Base-by-base conservation (phyloP, 352 stramenopile species). In the Peronospora belbahrii region DNA sequence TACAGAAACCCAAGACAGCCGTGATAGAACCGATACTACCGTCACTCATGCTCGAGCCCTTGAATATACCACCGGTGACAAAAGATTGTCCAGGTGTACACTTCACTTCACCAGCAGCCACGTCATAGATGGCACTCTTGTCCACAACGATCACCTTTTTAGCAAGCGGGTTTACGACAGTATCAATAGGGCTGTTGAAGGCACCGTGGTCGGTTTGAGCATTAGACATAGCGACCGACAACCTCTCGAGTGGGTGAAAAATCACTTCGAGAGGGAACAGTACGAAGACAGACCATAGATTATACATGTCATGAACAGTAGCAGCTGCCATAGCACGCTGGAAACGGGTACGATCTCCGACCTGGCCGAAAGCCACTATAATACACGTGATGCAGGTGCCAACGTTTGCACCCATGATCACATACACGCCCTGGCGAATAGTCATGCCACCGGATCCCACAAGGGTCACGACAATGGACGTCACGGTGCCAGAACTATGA, bases 381-480 rank as follows among this genome's bases (percentile, higher is more conserved):
- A 87, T 94, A 49, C 85, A 94, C 28, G 84, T 95, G 20, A 96
- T 83, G 30, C 79, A 85, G 2, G 81, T 92, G 35, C 87, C 88
- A 41, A 89, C 83, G 63, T 97, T 97, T 33, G 88, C 84, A n/a
- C 88, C 88, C 80, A 97, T 95, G 48, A 97, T 73, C 51, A 97
- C 85, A 44, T 84, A 94, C 47, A 96, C 90, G 14, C 65, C 88
- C 47, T 85, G 67, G 3, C 83, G 66, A 35, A 95, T 85, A 9
- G 70, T 70, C 48, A 97, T 71, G 11, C 71, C 67, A 5, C 64
- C 64, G 3, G 82, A 66, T 33, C 84, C 67, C 2, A 87, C 78
- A 2, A 87, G 52, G 2, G 74, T 68, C 30, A 90, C 78, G 15
- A 74, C 66, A 50, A 93, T 84, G n/a, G 81, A 85, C 17, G 78